Percentiles rank a stretch among this genome's conserved stretches.
Conservation (phyloP, 106 monocot genomes). For the Gastrodia elata region DNA sequence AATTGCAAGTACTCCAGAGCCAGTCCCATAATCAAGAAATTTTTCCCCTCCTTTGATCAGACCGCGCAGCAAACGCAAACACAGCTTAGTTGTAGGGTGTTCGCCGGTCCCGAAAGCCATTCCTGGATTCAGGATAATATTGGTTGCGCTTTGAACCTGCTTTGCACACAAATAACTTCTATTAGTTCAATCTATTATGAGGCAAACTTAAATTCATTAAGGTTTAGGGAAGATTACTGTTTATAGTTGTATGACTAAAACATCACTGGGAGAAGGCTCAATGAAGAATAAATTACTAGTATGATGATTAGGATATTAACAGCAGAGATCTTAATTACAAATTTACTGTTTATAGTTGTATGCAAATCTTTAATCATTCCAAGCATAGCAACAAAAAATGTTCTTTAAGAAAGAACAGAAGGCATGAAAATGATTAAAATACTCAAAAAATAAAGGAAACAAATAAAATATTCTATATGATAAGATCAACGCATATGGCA, state of each 20-base stretch:
- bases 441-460: neutral
- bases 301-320: neutral
- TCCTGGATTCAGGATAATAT: slow-evolving; percentile 83
- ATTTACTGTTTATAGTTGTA: neutral
- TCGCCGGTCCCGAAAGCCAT: slow-evolving; percentile 95
- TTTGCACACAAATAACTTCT: slow-evolving; percentile 4
- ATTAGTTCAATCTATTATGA: neutral
- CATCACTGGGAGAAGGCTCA: neutral
- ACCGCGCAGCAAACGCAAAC: slow-evolving; percentile 52
- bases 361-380: neutral
- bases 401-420: neutral
- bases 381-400: neutral
- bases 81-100: slow-evolving; percentile 87
- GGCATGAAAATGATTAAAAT: neutral
- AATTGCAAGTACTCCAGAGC: slow-evolving; percentile 87
- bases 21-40: slow-evolving; percentile 88
- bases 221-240: no score
- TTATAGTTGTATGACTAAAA: neutral
- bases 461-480: neutral
- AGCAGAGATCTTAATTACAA: neutral
- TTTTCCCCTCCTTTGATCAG: slow-evolving; percentile 70
- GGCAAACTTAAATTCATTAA: neutral
- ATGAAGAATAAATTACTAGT: neutral
- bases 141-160: slow-evolving; percentile 70
- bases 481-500: neutral